Percentiles rank a stretch among this genome's conserved stretches.
Evolutionary conservation across 2,329 filamentous ascomycete species (phyloP).

Genomic region (Aaosphaeria arxii): DNA sequence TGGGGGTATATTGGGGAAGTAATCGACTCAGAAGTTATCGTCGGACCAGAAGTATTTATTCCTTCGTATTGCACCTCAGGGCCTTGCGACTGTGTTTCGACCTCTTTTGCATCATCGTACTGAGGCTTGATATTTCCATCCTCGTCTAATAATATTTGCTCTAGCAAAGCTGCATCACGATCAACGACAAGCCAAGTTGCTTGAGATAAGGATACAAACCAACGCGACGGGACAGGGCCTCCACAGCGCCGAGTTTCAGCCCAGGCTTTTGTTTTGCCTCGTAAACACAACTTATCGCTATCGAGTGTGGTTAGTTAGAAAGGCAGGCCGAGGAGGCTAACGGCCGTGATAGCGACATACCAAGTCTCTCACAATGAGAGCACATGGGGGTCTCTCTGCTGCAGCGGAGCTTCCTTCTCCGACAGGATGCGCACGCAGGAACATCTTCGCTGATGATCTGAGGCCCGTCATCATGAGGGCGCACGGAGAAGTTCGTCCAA

Average conservation of each 20-base stretch:
- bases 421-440: slow-evolving; percentile 30
- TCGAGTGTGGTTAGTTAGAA: slow-evolving; percentile 7
- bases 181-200: slow-evolving; percentile 1
- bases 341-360: slow-evolving; percentile 13
- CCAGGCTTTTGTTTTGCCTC: slow-evolving; percentile 33
- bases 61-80: too few relatives aligned
- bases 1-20: not conserved
- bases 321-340: too few relatives aligned
- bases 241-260: slow-evolving; percentile 30
- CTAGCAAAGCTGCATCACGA: slow-evolving; percentile 24
- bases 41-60: too few relatives aligned
- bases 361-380: slow-evolving; percentile 30
- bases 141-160: slow-evolving; percentile 27
- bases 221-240: slow-evolving; percentile 31
- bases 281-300: slow-evolving; percentile 28
- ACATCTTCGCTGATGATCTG: slow-evolving; percentile 22
- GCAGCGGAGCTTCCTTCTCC: slow-evolving; percentile 31
- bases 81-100: not conserved
- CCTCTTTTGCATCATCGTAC: slow-evolving; percentile 11
- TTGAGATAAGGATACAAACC: slow-evolving; percentile 12
- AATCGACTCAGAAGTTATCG: not conserved
- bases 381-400: slow-evolving; percentile 29
- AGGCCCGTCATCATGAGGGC: slow-evolving; percentile 17
- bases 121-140: slow-evolving; percentile 19
- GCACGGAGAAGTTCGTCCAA: slow-evolving; percentile 32